Evolutionary conservation across 208 protist species (phyloP), one percentile per base, ranked within the genome.

Genomic region (Strigomonas oncopelti): DNA sequence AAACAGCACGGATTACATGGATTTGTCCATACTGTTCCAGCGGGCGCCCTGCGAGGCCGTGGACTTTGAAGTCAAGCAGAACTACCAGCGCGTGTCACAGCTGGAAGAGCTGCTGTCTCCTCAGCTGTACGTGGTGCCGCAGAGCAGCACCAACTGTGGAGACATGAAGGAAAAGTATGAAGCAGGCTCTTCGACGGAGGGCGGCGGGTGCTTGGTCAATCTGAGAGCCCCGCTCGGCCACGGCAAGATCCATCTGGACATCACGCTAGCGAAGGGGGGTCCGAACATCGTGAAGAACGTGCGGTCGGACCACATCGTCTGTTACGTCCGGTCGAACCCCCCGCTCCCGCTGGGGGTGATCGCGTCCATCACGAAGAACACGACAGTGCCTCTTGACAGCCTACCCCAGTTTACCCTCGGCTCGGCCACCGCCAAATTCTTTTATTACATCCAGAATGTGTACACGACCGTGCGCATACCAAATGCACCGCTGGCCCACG

Each of bases 401-500:
- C 16, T 9, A 4, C 13, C 42, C 1, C 42, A 48, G 16, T 48
- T 20, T 20, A 48, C 42, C 11, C 42, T n/a, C 16, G 34, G n/a
- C 8, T 34, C 28, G 1, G 16, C 22, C 7, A 28, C 29, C 57
- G 46, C 57, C 57, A 36, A 45, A 16, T 62, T 53, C 27, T 67
- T 78, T 42, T 78, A 75, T 38, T 82, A 72, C 46, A 53, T 77
- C 1, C 67, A 78, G 51, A 55, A 74, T 38, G 67, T 82, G 36
- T 67, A 69, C 14, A 77, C 75, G 5, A 71, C 71, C 28, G 66
- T 81, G 22, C 57, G 72, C 27, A 48, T 65, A 5, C 42, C 67
- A 46, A 64, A 70, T 22, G 67, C 63, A 9, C 62, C 71, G 32
- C 61, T 61, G 46, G 48, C 71, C 34, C 64, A 66, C 18, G 70